These are phyloP conservation scores for Trametes punicea DNA, from an alignment of 768 basidiomycete species.

Conservation along the genomic window DNA sequence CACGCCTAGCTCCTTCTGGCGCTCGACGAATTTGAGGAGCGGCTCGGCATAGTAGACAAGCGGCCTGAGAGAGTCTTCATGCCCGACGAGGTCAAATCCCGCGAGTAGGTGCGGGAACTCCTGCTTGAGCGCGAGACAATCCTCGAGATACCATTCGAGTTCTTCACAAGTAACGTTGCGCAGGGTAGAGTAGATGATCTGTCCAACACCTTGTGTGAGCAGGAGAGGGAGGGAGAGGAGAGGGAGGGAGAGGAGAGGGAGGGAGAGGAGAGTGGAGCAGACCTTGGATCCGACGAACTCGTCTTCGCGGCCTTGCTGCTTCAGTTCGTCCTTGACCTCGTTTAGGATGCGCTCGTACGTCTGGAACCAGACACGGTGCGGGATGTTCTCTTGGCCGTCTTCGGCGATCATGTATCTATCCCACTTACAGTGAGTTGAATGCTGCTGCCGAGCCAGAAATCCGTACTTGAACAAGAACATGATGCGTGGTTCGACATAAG, in stretches of 20 bases:
- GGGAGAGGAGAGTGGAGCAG: not conserved
- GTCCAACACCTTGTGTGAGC: not conserved
- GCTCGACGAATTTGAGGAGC: constrained; percentile 55
- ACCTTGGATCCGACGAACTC: constrained; percentile 70
- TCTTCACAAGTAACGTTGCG: constrained; percentile 53
- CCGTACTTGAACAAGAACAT: constrained; percentile 59
- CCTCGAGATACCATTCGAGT: constrained; percentile 65
- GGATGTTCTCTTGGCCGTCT: constrained; percentile 54
- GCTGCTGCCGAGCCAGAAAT: not conserved
- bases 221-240: not conserved
- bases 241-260: not conserved
- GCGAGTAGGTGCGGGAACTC: constrained; percentile 71
- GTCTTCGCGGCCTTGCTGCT: constrained; percentile 48
- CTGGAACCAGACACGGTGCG: constrained; percentile 56
- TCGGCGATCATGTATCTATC: constrained; percentile 52
- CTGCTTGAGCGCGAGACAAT: constrained; percentile 70
- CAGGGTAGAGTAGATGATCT: constrained; percentile 73
- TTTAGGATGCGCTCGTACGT: constrained; percentile 51
- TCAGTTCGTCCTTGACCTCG: constrained; percentile 52
- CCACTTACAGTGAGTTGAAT: not conserved
- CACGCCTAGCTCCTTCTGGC: constrained; percentile 53
- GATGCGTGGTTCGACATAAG: constrained; percentile 65
- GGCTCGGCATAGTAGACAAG: constrained; percentile 60
- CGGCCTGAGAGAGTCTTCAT: constrained; percentile 60
- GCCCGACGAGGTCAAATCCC: constrained; percentile 80